Base-by-base conservation (phyloP, 257 asterid genomes). In the Eucommia ulmoides region DNA sequence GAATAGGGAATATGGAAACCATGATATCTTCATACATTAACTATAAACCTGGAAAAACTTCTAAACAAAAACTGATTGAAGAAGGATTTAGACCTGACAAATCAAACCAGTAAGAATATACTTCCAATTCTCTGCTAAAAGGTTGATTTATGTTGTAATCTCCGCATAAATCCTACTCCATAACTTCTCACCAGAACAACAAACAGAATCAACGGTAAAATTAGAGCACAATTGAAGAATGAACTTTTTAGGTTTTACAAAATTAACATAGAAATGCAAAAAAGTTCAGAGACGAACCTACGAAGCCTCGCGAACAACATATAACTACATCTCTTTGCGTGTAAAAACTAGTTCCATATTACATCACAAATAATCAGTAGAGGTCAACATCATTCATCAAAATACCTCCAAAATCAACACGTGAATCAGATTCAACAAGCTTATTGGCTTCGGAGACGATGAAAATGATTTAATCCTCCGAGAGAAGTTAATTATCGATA, bases 241-340 rank as follows among this genome's bases (percentile, higher is more conserved):
- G 3, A 35, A 35, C 16, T 35, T 10, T 10, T 2, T 2, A 35
- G 0, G 7, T 29, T 8, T 14, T 35, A 2, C 44, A 35, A 2
- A 35, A 2, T 2, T 10, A 10, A 35, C 14, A 35, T 15, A 35
- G 9, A 35, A 45, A 11, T 8, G 20, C 20, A 21, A 24, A 45
- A 29, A 14, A 29, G 38, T 29, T 20, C 59, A 60, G 55, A 33
- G 61, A 51, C 75, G 51, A 74, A 87, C 96, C 96, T 87, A 83
- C 19, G 96, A 83, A 74, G 93, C 87, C 78, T 83, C 96, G 72
- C 96, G 94, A 78, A 93, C 78, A 70, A 87, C 75, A 89, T 88
- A 88, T 75, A 84, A 68, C 83, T 95, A 80, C 97, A 88, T 88
- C 65, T 57, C 72, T 47, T 76, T 49, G 24, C 15, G 9, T 4